These are phyloP conservation scores for Yamadazyma trypodendri DNA, from an alignment of 1,139 yeast genomes.

Conservation along the genomic window DNA sequence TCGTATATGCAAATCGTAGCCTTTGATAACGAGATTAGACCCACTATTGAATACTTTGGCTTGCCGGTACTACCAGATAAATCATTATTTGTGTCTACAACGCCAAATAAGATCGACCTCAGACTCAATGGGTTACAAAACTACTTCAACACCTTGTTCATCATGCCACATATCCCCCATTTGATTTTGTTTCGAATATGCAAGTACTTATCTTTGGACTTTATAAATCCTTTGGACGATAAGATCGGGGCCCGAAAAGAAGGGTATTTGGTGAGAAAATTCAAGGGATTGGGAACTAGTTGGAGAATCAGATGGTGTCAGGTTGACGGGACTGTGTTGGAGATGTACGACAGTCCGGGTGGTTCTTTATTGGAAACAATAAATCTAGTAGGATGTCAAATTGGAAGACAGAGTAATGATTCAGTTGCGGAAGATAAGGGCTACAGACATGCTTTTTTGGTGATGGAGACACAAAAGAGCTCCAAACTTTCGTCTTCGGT, in stretches of 20 bases:
- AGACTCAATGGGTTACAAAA: slow-evolving; percentile 56
- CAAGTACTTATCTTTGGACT: slow-evolving; percentile 66
- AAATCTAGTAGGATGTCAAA: slow-evolving; percentile 51
- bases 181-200: slow-evolving; percentile 55
- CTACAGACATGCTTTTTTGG: slow-evolving; percentile 72
- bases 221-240: slow-evolving; percentile 63
- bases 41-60: slow-evolving; percentile 55
- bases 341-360: slow-evolving; percentile 60
- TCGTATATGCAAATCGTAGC: slow-evolving; percentile 52
- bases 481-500: slow-evolving; percentile 51
- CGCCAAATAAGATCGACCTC: slow-evolving; percentile 66
- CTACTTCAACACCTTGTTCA: slow-evolving; percentile 59
- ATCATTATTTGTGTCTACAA: slow-evolving; percentile 50
- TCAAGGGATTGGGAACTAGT: slow-evolving; percentile 51
- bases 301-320: slow-evolving; percentile 81
- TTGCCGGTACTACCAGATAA: slow-evolving; percentile 65
- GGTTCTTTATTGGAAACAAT: slow-evolving; percentile 61
- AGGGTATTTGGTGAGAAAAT: slow-evolving; percentile 65
- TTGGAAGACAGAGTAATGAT: slow-evolving; percentile 63
- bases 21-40: slow-evolving; percentile 58
- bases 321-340: slow-evolving; percentile 62
- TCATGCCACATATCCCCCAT: slow-evolving; percentile 63
- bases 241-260: slow-evolving; percentile 60
- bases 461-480: slow-evolving; percentile 61
- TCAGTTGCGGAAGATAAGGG: slow-evolving; percentile 68